Base-by-base conservation (phyloP, 805 yeast genomes). In the Spathaspora sp. region DNA sequence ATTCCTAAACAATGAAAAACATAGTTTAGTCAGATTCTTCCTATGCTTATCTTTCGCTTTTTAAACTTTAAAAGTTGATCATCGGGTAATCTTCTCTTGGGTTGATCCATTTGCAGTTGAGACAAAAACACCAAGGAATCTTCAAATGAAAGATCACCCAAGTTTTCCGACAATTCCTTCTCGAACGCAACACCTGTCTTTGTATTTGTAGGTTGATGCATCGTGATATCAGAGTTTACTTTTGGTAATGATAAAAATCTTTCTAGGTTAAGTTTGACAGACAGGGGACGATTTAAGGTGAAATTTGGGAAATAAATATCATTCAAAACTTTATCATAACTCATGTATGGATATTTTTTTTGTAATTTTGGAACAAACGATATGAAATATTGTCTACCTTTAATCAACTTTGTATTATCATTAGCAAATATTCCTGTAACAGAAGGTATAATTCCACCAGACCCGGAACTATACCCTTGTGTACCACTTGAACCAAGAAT, bases 101-200 rank as follows among this genome's bases (percentile, higher is more conserved):
- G 40, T 35, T 35, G 4, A 9, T 35, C 14, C 16, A 16, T 14
- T 47, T 55, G 57, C 20, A 56, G 53, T 43, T 57, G 60, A 2
- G 57, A 49, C n/a, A 59, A 52, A 44, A 52, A 57, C 26, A 49
- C 51, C 29, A 59, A 51, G 2, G 62, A 59, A 17, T 59, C 62
- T 35, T 54, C 54, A 44, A 59, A 59, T 5, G 57, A 52, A 26
- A 57, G 49, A 17, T 52, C 53, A 26, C 44, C 53, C 11, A 55
- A 32, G n/a, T 53, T 49, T 16, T 55, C 52, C 20, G 39, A 39
- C 14, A 23, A 14, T 9, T 12, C 47, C 38, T 17, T n/a, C 29
- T 31, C 20, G 17, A 10, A 8, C 5, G 31, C 7, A 7, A 44
- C n/a, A n/a, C n/a, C n/a, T n/a, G n/a, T 28, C 5, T n/a, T 17